Evolutionary conservation across 495 filamentous ascomycete species (phyloP).

Genomic region (Copromyces sp.): DNA sequence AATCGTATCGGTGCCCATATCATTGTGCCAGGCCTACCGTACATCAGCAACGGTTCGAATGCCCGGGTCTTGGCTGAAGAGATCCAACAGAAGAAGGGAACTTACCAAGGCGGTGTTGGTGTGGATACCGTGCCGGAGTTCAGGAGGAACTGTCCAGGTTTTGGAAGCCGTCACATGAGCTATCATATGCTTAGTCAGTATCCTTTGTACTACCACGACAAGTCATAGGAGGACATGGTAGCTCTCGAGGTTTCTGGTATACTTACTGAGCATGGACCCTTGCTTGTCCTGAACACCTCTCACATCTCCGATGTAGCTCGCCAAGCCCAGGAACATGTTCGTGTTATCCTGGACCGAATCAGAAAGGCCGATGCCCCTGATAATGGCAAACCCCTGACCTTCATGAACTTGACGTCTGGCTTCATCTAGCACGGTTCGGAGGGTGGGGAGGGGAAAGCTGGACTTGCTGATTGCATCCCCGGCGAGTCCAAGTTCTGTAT

Average conservation of each 20-base stretch:
- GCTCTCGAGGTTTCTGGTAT: background rate
- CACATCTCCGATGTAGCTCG: conserved; percentile 39
- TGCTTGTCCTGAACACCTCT: conserved; percentile 39
- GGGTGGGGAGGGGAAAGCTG: conserved; percentile 31
- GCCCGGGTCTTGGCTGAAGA: background rate
- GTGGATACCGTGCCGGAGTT: conserved; percentile 38
- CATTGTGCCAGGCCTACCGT: conserved; percentile 32
- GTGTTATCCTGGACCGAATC: conserved; percentile 36
- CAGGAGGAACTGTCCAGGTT: conserved; percentile 28
- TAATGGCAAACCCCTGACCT: conserved; percentile 37
- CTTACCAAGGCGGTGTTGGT: conserved; percentile 28
- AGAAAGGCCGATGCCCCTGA: conserved; percentile 32
- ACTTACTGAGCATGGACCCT: conserved; percentile 38
- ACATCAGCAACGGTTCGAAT: background rate
- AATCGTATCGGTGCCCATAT: conserved; percentile 34
- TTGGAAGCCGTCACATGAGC: conserved; percentile 37
- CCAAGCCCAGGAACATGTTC: conserved; percentile 39
- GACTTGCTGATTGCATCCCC: conserved; percentile 23
- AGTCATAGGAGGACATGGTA: background rate
- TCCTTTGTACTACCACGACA: background rate
- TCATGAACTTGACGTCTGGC: conserved; percentile 26
- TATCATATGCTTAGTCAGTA: conserved; percentile 6
- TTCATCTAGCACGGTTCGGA: conserved; percentile 21
- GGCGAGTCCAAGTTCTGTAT: conserved; percentile 25
- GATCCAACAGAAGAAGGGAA: background rate